Conservation (phyloP, 495 filamentous ascomycete species). For the Massariosphaeria phaeospora region DNA sequence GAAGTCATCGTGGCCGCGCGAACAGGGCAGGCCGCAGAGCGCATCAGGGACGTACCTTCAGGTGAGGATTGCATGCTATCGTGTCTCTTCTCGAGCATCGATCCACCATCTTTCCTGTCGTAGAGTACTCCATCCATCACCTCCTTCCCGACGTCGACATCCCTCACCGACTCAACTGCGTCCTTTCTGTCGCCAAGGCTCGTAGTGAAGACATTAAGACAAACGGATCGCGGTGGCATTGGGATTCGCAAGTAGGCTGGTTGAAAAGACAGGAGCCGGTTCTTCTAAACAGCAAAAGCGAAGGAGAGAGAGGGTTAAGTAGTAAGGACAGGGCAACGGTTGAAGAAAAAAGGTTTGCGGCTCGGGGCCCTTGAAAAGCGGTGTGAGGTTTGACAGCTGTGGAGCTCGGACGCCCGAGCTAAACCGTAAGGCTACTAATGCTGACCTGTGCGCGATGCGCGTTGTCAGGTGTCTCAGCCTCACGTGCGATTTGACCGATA, state of each 20-base stretch:
- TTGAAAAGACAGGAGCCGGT: background rate
- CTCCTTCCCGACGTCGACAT: background rate
- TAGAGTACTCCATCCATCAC: background rate
- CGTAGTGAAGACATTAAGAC: constrained; percentile 22
- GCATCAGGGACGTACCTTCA: background rate
- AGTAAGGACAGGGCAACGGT: background rate
- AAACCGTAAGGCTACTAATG: constrained; percentile 8
- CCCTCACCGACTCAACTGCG: constrained; percentile 2
- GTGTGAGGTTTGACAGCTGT: constrained; percentile 29
- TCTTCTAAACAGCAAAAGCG: background rate
- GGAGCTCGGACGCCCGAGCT: constrained; percentile 15
- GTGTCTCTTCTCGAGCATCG: background rate
- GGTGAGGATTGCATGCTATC: background rate
- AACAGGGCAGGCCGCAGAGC: background rate
- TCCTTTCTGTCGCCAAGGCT: background rate
- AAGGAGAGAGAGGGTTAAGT: background rate
- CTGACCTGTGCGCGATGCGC: constrained; percentile 17
- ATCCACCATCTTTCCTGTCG: background rate
- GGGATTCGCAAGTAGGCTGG: background rate
- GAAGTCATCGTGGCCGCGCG: background rate
- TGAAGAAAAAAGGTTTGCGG: background rate
- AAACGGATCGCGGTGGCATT: constrained; percentile 18
- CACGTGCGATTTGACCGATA: constrained; percentile 8
- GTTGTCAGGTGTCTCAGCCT: constrained; percentile 12
- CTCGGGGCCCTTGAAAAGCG: constrained; percentile 16